Evolutionary conservation across 2,329 filamentous ascomycete species (phyloP).

Genomic region (Balansia obtecta): DNA sequence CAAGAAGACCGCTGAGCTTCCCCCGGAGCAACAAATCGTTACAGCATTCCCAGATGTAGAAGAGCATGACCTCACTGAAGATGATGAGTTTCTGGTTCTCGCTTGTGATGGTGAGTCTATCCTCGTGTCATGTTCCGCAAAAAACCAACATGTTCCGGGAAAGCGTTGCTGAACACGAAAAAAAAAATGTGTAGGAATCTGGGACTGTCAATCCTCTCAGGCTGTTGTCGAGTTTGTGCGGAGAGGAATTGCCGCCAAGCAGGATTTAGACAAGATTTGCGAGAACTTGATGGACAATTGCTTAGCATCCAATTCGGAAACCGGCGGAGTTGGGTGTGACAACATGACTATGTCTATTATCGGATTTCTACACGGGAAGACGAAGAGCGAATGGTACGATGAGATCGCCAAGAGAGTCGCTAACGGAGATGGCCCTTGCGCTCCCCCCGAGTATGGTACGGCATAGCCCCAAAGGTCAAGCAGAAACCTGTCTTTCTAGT

Average conservation of each 20-base stretch:
- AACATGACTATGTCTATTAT: conserved; percentile 98
- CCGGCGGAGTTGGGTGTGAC: conserved; percentile 93
- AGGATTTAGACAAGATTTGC: conserved; percentile 87
- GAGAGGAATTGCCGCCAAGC: conserved; percentile 90
- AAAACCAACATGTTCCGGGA: not conserved
- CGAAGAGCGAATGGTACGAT: conserved; percentile 97
- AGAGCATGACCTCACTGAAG: conserved; percentile 76
- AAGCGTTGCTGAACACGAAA: not conserved
- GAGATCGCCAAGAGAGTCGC: conserved; percentile 88
- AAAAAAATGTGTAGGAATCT: conserved; percentile 58
- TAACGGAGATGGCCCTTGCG: conserved; percentile 93
- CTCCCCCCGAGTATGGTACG: conserved; percentile 98
- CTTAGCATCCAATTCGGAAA: conserved; percentile 93
- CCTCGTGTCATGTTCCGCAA: not conserved
- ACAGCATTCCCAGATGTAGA: conserved; percentile 94
- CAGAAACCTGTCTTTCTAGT: conserved; percentile 1
- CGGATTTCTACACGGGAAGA: conserved; percentile 79
- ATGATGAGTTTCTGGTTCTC: conserved; percentile 91
- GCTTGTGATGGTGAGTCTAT: conserved; percentile 73
- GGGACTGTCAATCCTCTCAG: conserved; percentile 98
- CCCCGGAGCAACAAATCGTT: conserved; percentile 97
- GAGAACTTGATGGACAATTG: conserved; percentile 99
- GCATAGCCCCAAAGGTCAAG: conserved; percentile 25
- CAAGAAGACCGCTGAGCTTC: conserved; percentile 95
- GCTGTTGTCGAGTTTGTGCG: conserved; percentile 94